A percentile compares a stretch with the other conserved stretches of the same genome.
Evolutionary conservation across 176 grass and related monocot species (phyloP).

Genomic region (Aechmea fasciata): DNA sequence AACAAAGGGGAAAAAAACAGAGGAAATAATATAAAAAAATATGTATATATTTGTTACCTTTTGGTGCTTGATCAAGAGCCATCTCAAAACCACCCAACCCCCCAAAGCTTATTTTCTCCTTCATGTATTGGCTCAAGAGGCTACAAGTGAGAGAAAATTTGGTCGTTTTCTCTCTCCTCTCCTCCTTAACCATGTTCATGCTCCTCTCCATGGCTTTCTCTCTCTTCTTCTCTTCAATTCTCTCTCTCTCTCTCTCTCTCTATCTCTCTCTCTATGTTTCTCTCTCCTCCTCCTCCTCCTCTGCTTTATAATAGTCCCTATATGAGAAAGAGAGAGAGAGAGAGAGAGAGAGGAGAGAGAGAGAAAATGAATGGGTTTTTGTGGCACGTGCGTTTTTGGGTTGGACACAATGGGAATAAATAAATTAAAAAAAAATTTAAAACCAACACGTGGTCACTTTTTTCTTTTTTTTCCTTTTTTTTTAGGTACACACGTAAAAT

Average conservation of each 20-base stretch:
- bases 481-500: too few species aligned
- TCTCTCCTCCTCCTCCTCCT: not conserved
- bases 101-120: constrained; percentile 13
- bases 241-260: not conserved
- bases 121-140: constrained; percentile 16
- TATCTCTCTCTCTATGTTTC: not conserved
- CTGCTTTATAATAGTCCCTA: not conserved
- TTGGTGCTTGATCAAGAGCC: not conserved
- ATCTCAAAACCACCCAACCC: constrained; percentile 5
- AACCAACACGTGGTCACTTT: too few species aligned
- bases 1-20: not conserved
- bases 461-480: too few species aligned
- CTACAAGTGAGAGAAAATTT: constrained; percentile 12
- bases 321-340: too few species aligned
- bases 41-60: not conserved
- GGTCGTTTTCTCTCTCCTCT: not conserved
- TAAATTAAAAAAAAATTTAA: too few species aligned
- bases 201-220: not conserved
- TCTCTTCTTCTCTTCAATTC: not conserved
- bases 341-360: too few species aligned
- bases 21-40: not conserved
- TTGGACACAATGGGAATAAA: too few species aligned
- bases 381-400: too few species aligned
- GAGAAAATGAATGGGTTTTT: too few species aligned
- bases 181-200: not conserved